These are phyloP conservation scores for Sabuloglossum arenarium DNA, from an alignment of 495 filamentous ascomycete species.

Conservation along the genomic window DNA sequence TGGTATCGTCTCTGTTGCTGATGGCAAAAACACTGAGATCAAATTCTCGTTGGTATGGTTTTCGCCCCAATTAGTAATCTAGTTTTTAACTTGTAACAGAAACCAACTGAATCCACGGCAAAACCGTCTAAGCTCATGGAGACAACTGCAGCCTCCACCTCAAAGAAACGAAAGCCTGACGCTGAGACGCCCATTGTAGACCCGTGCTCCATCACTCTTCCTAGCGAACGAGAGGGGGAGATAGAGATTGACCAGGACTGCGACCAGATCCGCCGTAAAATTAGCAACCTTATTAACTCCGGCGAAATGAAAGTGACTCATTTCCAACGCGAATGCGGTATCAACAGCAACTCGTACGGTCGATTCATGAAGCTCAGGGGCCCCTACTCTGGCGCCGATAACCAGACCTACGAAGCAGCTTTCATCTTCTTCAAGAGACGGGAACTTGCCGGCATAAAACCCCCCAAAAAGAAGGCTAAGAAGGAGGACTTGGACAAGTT, in stretches of 20 bases:
- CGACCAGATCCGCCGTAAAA: constrained; percentile 13
- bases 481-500: constrained; percentile 10
- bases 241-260: constrained; percentile 8
- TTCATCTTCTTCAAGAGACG: constrained; percentile 23
- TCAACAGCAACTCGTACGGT: constrained; percentile 14
- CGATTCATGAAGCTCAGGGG: constrained; percentile 14
- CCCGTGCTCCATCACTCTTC: background rate
- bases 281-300: constrained; percentile 13
- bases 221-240: constrained; percentile 10
- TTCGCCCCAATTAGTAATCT: background rate
- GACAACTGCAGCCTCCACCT: background rate
- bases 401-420: constrained; percentile 12
- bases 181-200: background rate
- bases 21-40: background rate
- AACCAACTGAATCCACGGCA: background rate
- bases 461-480: constrained; percentile 14
- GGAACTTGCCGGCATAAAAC: constrained; percentile 17
- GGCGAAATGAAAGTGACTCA: constrained; percentile 11
- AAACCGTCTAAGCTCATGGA: background rate
- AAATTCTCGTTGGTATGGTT: background rate
- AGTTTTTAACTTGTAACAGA: background rate
- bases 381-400: constrained; percentile 11
- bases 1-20: background rate
- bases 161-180: background rate
- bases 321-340: constrained; percentile 7